Base-by-base conservation (phyloP, 345 rosid genomes). In the Ceriops zippeliana region DNA sequence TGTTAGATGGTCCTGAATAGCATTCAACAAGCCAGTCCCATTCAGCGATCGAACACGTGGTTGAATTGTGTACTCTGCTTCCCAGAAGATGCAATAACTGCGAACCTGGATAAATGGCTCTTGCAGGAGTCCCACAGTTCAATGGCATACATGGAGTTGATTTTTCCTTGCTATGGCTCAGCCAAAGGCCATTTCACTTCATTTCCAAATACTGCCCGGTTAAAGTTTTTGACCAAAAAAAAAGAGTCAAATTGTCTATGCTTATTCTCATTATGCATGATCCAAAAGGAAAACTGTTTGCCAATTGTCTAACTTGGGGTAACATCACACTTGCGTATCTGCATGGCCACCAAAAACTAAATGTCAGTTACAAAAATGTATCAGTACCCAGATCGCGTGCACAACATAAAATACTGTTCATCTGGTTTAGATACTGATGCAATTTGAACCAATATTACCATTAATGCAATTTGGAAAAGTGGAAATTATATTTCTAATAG, bases 131-230 rank as follows among this genome's bases (percentile, higher is more conserved):
- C 88, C 59, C 91, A 72, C 91, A 5, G 35, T 32, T 32, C 35
- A 32, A 5, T 6, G 1, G 97, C 95, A 51, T 90, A 92, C 52
- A 80, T 82, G 81, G 87, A 95, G 79, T 90, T 90, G 76, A 90
- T 64, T 32, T 73, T 85, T 9, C 98, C 96, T 74, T 76, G 79
- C 68, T 85, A 89, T 35, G 98, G 47, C 68, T 95, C 99, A 5
- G 98, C 91, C 98, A 97, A 91, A 70, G 80, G 86, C 99, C 98
- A 95, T 79, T 91, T 95, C 85, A 95, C 69, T 83, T 95, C 98
- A 70, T 95, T 91, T 35, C 83, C 92, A 51, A 95, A 91, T 75
- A 90, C 99, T 11, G 87, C 96, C 96, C 98, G 88, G 76, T 84
- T 82, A 83, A 95, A 95, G 58, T 88, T 71, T 31, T 31, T 78